Evolutionary conservation across 164 flowering plant genomes (phyloP).

Genomic region (Kingdonia uniflora): DNA sequence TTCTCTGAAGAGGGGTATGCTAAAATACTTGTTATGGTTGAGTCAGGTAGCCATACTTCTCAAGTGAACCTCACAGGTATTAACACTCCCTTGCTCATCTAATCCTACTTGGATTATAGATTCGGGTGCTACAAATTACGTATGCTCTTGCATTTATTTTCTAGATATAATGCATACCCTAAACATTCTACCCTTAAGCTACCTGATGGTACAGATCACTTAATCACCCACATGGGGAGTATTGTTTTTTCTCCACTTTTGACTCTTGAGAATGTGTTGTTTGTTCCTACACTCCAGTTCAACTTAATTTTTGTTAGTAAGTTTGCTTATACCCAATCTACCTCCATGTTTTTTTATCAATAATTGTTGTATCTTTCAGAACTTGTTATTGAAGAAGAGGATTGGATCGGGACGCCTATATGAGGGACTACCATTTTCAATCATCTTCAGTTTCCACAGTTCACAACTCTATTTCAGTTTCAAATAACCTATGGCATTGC

Average conservation of each 20-base stretch:
- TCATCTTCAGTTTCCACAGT: not conserved
- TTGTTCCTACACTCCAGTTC: too few relatives aligned
- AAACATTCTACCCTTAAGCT: not conserved
- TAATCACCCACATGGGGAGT: not conserved
- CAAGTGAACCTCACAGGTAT: constrained; percentile 2
- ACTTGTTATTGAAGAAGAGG: too few relatives aligned
- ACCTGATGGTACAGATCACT: not conserved
- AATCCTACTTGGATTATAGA: not conserved
- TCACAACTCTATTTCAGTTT: too few relatives aligned
- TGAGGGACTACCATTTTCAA: not conserved
- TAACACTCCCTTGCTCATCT: not conserved
- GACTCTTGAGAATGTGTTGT: too few relatives aligned
- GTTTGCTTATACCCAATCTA: too few relatives aligned
- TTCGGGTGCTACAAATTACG: not conserved
- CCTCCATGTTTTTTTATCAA: too few relatives aligned
- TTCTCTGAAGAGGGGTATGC: not conserved
- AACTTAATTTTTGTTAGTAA: too few relatives aligned
- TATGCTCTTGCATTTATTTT: not conserved
- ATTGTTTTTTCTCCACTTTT: too few relatives aligned
- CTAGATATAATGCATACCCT: not conserved
- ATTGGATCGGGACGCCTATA: too few relatives aligned
- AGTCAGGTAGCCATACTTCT: not conserved
- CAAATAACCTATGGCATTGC: not conserved
- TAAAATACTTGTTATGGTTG: not conserved
- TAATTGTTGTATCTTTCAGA: too few relatives aligned